Base-by-base conservation (phyloP, 352 stramenopile species). In the Phytopythium delawarense region DNA sequence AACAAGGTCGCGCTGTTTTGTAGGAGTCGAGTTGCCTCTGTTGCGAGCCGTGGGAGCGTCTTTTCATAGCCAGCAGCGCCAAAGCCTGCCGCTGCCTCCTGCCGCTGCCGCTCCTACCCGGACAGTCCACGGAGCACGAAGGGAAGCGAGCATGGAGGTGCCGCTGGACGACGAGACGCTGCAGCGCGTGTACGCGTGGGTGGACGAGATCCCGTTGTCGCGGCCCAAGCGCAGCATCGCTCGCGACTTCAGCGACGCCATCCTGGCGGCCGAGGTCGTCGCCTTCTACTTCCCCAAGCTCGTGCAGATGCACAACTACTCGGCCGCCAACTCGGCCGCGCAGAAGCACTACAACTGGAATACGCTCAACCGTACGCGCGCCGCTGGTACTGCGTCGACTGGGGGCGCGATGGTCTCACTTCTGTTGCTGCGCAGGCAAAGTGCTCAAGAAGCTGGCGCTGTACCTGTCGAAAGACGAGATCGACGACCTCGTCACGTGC, bases 311-410 rank as follows among this genome's bases (percentile, higher is more conserved):
- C 96, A 98, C 77, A 98, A 98, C 75, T 98, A 98, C 81, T 93
- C 83, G 60, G 70, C 92, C 7, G 93, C 93, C 12, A 98, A 98
- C 71, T 92, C 88, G 28, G 72, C 95, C 55, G 81, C 80, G 51
- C 95, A 98, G 69, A 98, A 98, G 74, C 76, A 98, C 57, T 98
- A 98, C 78, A 98, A 98, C 70, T 98, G 92, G 90, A 93, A 91
- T 58, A 98, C 96, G 37, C 76, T 98, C 37, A 98, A 98, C 67
- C 79, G 86, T 86, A 68, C 71, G 79, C 71, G 79, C n/a, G 6
- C 23, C 18, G 20, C 7, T 28, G 51, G 20, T 34, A 42, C 0
- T 32, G 11, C 23, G 23, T 40, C 18, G 16, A 50, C n/a, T 76
- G 20, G 59, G 52, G 25, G 16, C 2, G 9, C 16, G 35, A 51